A percentile compares a stretch with the other conserved stretches of the same genome.
These are phyloP conservation scores for Rhizopogon salebrosus DNA, from an alignment of 768 basidiomycete genomes.

Conservation along the genomic window DNA sequence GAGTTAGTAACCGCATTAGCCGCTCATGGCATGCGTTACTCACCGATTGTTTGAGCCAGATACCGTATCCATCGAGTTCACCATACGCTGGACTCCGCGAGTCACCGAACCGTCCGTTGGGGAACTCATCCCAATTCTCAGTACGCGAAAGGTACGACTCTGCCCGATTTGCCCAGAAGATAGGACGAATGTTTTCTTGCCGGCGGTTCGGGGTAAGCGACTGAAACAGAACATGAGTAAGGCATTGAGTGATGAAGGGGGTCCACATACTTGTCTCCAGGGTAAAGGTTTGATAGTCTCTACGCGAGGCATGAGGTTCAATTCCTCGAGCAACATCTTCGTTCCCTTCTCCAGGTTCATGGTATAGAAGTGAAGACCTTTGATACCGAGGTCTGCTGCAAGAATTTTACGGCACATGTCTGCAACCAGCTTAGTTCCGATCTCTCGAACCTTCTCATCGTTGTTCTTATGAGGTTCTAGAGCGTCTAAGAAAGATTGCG, in stretches of 20 bases:
- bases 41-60: slow-evolving; percentile 87
- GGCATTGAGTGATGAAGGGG: slow-evolving; percentile 5
- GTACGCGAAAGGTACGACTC: slow-evolving; percentile 95
- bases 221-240: slow-evolving; percentile 30
- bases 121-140: slow-evolving; percentile 99
- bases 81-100: slow-evolving; percentile 97
- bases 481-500: slow-evolving; percentile 65
- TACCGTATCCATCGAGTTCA: slow-evolving; percentile 94
- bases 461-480: slow-evolving; percentile 87
- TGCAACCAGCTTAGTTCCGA: slow-evolving; percentile 92
- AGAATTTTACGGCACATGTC: slow-evolving; percentile 91
- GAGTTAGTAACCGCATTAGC: slow-evolving; percentile 4
- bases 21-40: slow-evolving; percentile 14
- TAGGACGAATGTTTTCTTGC: slow-evolving; percentile 89
- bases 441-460: slow-evolving; percentile 87
- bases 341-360: slow-evolving; percentile 97
- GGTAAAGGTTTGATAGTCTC: slow-evolving; percentile 94
- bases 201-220: slow-evolving; percentile 91
- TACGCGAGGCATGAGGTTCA: slow-evolving; percentile 80
- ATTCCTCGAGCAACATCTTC: slow-evolving; percentile 89
- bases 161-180: slow-evolving; percentile 97
- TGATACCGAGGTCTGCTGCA: slow-evolving; percentile 72
- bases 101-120: slow-evolving; percentile 98
- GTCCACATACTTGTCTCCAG: slow-evolving; percentile 81
- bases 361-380: slow-evolving; percentile 93